phyloP scores from a whole-genome alignment of 768 basidiomycete genomes.

The Chalciporus piperatus region DNA sequence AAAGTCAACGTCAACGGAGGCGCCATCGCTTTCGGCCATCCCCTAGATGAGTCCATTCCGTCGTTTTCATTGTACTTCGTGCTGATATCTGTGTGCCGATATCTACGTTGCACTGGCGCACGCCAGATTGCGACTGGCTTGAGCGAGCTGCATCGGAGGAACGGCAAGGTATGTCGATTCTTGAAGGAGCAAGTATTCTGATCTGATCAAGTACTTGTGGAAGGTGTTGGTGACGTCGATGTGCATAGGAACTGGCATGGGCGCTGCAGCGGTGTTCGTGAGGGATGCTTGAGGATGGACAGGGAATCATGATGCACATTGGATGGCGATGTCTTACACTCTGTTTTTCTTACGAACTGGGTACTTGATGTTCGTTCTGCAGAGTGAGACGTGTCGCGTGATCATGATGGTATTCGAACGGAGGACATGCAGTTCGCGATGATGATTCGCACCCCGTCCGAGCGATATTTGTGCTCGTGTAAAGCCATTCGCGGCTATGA shows the following conservation, averaged over 20 bases:
- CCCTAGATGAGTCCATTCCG: constrained; percentile 59
- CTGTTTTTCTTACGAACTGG: too few species aligned
- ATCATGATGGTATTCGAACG: too few species aligned
- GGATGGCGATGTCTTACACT: not conserved
- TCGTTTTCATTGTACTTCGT: not conserved
- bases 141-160: constrained; percentile 64
- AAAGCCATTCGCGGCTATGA: too few species aligned
- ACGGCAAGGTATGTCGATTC: constrained; percentile 51
- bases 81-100: constrained; percentile 15
- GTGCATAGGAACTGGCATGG: constrained; percentile 92
- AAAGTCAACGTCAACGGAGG: constrained; percentile 90
- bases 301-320: too few species aligned
- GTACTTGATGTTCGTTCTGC: too few species aligned
- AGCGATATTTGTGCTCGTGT: too few species aligned
- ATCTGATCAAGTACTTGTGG: constrained; percentile 1
- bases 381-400: too few species aligned
- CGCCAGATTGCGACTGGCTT: constrained; percentile 85
- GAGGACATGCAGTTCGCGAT: too few species aligned
- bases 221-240: constrained; percentile 84
- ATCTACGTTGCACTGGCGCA: constrained; percentile 74
- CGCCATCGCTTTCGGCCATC: constrained; percentile 84
- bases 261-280: constrained; percentile 77
- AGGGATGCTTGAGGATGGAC: constrained; percentile 37
- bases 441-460: too few species aligned
- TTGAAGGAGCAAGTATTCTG: not conserved